Evolutionary conservation across 1,284 basidiomycete species (phyloP).

Genomic region (Melampsora larici-populina): DNA sequence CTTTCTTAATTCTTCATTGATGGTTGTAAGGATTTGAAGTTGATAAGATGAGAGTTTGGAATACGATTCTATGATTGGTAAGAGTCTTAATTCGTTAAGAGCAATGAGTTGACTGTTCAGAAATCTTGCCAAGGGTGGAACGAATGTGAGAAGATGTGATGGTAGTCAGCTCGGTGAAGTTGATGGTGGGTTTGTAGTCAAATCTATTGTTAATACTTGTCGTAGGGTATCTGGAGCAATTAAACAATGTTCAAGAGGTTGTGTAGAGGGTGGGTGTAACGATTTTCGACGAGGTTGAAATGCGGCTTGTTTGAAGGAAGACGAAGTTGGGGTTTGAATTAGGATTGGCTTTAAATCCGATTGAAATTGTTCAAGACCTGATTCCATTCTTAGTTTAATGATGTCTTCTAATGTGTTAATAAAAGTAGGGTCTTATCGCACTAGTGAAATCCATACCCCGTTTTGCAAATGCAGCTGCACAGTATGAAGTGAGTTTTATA

Average conservation of each 20-base stretch:
- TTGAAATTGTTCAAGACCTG: constrained; percentile 11
- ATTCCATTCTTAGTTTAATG: constrained; percentile 9
- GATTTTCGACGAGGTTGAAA: constrained; percentile 24
- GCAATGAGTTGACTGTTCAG: constrained; percentile 24
- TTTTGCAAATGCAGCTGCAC: constrained; percentile 82
- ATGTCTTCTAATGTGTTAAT: constrained; percentile 11
- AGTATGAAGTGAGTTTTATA: constrained; percentile 86
- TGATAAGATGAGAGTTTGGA: not conserved
- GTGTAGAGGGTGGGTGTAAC: not conserved
- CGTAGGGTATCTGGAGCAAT: constrained; percentile 15
- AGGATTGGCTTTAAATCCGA: constrained; percentile 1
- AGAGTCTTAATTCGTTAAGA: constrained; percentile 30
- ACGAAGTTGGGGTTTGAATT: not conserved
- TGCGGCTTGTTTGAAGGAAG: not conserved
- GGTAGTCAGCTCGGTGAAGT: constrained; percentile 1
- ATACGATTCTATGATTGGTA: constrained; percentile 19
- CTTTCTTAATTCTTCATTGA: constrained; percentile 2
- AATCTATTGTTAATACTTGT: constrained; percentile 1
- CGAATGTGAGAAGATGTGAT: not conserved
- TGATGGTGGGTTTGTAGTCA: not conserved
- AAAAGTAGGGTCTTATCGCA: constrained; percentile 50
- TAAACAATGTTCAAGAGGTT: constrained; percentile 3
- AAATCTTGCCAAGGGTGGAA: constrained; percentile 8
- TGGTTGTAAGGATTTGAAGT: not conserved
- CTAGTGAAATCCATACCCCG: constrained; percentile 74